phyloP scores from a whole-genome alignment of 768 basidiomycete species.

The Pleurotus ostreatus region DNA sequence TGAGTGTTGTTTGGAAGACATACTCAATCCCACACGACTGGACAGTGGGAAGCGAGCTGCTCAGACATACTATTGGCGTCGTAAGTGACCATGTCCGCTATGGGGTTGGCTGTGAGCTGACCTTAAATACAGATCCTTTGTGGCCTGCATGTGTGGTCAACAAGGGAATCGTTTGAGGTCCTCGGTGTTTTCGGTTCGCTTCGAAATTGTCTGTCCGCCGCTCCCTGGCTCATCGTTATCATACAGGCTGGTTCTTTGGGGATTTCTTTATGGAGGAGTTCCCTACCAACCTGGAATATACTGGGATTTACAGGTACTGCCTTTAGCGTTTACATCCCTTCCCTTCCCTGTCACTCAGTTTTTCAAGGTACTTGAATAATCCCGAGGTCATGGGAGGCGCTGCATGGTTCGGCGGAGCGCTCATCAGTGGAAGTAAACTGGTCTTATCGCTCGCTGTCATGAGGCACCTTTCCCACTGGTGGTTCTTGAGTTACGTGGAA shows the following conservation, averaged over 20 bases:
- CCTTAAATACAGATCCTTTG: constrained; percentile 59
- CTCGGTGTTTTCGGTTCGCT: constrained; percentile 81
- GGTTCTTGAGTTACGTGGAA: constrained; percentile 92
- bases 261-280: constrained; percentile 97
- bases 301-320: constrained; percentile 87
- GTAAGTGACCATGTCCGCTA: constrained; percentile 41
- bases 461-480: constrained; percentile 87
- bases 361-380: constrained; percentile 79
- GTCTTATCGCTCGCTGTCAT: constrained; percentile 82
- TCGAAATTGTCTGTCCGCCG: constrained; percentile 13
- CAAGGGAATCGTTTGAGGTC: constrained; percentile 86
- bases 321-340: not conserved
- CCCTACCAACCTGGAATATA: constrained; percentile 87
- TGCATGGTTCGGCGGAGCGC: constrained; percentile 88
- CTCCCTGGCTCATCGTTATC: not conserved
- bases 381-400: constrained; percentile 96
- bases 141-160: constrained; percentile 88
- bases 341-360: not conserved
- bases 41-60: constrained; percentile 81
- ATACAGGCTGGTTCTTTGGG: constrained; percentile 93
- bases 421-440: constrained; percentile 92
- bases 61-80: constrained; percentile 84
- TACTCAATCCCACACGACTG: constrained; percentile 81
- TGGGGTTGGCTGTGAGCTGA: constrained; percentile 9
- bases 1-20: constrained; percentile 85